A percentile compares a stretch with the other conserved stretches of the same genome.
These are phyloP conservation scores for Chlorella vulgaris DNA, from an alignment of 139 green algal genomes.

Conservation along the genomic window DNA sequence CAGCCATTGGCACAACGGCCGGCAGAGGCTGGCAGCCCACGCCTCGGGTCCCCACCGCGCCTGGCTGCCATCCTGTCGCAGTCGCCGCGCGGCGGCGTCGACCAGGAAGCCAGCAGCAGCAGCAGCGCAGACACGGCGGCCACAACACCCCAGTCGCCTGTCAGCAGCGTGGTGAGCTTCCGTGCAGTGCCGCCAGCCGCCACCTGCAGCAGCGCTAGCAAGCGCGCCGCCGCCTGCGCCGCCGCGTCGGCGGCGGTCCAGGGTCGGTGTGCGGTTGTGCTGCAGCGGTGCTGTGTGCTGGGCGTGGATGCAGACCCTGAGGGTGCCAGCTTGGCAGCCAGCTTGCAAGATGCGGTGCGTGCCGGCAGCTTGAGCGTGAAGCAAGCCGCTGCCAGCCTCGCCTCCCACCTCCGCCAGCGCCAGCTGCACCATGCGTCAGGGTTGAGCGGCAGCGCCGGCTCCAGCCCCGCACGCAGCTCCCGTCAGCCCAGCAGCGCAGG, in stretches of 20 bases:
- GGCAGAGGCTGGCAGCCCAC: background rate
- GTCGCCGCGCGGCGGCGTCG: background rate
- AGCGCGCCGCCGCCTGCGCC: background rate
- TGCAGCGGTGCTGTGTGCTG: conserved; percentile 4
- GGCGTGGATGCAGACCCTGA: conserved; percentile 18
- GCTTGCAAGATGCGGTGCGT: conserved; percentile 33
- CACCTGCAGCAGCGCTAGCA: background rate
- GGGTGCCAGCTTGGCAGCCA: conserved; percentile 21
- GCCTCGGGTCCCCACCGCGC: background rate
- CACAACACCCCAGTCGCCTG: conserved; percentile 36
- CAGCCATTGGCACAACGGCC: too few species aligned
- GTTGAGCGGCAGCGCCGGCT: conserved; percentile 1
- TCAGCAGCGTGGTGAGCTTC: conserved; percentile 27
- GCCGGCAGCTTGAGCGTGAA: conserved; percentile 32
- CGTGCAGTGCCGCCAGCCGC: background rate
- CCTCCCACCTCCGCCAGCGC: conserved; percentile 30
- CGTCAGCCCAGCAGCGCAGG: conserved; percentile 7
- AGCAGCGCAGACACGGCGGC: conserved; percentile 29
- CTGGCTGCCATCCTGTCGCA: conserved; percentile 20
- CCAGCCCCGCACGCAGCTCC: background rate
- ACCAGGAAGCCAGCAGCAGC: conserved; percentile 19
- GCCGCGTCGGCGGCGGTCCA: background rate
- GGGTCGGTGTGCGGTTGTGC: conserved; percentile 9
- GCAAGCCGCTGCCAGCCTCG: conserved; percentile 33
- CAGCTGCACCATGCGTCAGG: background rate